A percentile compares a stretch with the other conserved stretches of the same genome.
These are phyloP conservation scores for Wickerhamomyces mucosus DNA, from an alignment of 805 yeast species.

Conservation along the genomic window DNA sequence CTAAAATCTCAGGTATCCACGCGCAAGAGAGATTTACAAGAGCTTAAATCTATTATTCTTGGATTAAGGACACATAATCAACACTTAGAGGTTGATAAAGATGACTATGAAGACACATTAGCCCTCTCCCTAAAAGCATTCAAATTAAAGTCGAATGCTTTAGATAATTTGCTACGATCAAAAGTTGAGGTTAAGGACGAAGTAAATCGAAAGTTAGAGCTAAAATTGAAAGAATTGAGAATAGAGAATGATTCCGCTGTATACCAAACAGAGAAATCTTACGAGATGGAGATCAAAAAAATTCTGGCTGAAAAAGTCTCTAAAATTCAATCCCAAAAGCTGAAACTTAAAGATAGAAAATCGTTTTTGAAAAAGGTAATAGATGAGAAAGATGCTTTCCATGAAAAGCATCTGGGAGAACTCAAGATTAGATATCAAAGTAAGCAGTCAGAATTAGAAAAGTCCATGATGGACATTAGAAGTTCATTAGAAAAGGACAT, in stretches of 20 bases:
- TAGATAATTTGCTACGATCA: constrained; percentile 19
- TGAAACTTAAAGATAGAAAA: constrained; percentile 19
- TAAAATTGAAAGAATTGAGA: constrained; percentile 23
- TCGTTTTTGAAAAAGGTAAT: constrained; percentile 21
- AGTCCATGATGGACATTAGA: constrained; percentile 17
- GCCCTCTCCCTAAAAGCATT: constrained; percentile 12
- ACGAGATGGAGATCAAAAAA: constrained; percentile 27
- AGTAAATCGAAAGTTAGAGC: constrained; percentile 18
- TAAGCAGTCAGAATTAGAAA: constrained; percentile 16
- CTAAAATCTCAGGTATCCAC: constrained; percentile 6
- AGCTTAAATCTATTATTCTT: constrained; percentile 16
- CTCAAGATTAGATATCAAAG: constrained; percentile 16
- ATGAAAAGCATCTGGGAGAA: constrained; percentile 11
- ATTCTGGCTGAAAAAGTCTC: constrained; percentile 26
- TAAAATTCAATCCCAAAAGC: constrained; percentile 23
- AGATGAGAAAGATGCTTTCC: constrained; percentile 11
- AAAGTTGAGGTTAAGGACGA: constrained; percentile 19
- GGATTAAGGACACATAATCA: constrained; percentile 29
- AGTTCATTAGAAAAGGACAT: constrained; percentile 4
- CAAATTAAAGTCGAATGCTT: constrained; percentile 22
- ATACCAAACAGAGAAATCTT: constrained; percentile 25
- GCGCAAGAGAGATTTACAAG: constrained; percentile 14
- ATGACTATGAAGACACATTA: constrained; percentile 20
- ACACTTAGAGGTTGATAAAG: constrained; percentile 27
- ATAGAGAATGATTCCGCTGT: constrained; percentile 29